phyloP scores from a whole-genome alignment of 73 alveolate genomes.

The Paramecium sonneborni region DNA sequence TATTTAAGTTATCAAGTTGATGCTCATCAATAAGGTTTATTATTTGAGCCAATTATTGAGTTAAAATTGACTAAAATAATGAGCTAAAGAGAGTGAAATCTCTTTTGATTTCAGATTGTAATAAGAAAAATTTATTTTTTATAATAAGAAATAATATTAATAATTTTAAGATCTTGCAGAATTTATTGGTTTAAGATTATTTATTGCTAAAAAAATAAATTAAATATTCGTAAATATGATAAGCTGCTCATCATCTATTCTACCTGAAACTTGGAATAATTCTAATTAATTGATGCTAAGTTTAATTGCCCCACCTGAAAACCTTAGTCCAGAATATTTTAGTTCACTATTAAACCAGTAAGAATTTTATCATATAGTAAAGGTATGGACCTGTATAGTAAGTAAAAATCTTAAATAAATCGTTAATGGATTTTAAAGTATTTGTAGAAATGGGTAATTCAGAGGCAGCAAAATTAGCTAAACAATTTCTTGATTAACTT shows the following conservation, averaged over 20 bases:
- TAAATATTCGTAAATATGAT: neutral
- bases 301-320: conserved; percentile 29
- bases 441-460: conserved; percentile 30
- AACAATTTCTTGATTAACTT: conserved; percentile 33
- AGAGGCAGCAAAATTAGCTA: conserved; percentile 38
- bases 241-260: neutral
- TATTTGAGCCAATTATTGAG: too few relatives aligned
- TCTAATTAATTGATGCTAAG: neutral
- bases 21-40: too few relatives aligned
- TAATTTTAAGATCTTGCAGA: neutral
- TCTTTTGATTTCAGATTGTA: too few relatives aligned
- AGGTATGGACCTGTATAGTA: conserved; percentile 47
- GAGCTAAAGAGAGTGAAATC: too few relatives aligned
- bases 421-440: neutral
- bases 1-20: too few relatives aligned
- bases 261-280: neutral
- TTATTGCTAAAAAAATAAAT: neutral
- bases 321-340: conserved; percentile 43
- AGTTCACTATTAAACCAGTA: conserved; percentile 15
- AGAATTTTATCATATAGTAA: neutral
- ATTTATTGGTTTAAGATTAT: neutral
- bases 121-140: too few relatives aligned
- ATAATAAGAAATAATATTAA: neutral
- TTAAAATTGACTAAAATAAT: too few relatives aligned
- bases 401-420: neutral